Evolutionary conservation across 257 asterid species (phyloP), one percentile per base, ranked within the genome.

Genomic region (Ocimum tenuiflorum): DNA sequence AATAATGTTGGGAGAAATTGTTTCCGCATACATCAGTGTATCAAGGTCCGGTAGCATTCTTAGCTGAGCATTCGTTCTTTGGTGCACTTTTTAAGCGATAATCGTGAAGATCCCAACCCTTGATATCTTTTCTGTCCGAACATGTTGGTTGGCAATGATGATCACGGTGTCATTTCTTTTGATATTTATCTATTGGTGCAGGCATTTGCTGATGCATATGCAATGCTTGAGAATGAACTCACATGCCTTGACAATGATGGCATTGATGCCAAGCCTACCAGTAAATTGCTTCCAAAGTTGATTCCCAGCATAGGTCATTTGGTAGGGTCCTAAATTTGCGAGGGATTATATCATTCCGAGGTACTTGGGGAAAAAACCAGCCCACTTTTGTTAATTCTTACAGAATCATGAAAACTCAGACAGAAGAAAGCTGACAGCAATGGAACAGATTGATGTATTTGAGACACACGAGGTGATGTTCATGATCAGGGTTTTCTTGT

Each of bases 131-230:
- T 57, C 10, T 24, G 13, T 60, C 29, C 9, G 31, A 31, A 43
- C 58, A 22, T 8, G 23, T 50, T 60, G 12, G 42, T 52, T 43
- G 19, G 18, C 36, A 70, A 46, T 59, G 29, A 22, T 65, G 29
- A 22, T 65, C 20, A 51, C 62, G 13, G 8, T 43, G n/a, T 0
- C 43, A 14, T 6, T 17, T 19, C 6, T 36, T 69, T 22, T 48
- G 45, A 22, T 48, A 33, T 48, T 38, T 57, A 45, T 52, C 61
- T 57, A 47, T 48, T 73, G 66, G 56, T 74, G 79, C 85, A 92
- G 97, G 97, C 99, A 72, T 92, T 89, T 80, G 96, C 97, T 3
- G 99, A 92, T 89, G 99, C 99, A 74, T 81, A 92, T 88, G 84
- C 90, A 60, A 84, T 84, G 85, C 82, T 92, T 73, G 86, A 85